Evolutionary conservation across 2,329 filamentous ascomycete genomes (phyloP), one percentile per base, ranked within the genome.

Genomic region (Aschersonia sp.): DNA sequence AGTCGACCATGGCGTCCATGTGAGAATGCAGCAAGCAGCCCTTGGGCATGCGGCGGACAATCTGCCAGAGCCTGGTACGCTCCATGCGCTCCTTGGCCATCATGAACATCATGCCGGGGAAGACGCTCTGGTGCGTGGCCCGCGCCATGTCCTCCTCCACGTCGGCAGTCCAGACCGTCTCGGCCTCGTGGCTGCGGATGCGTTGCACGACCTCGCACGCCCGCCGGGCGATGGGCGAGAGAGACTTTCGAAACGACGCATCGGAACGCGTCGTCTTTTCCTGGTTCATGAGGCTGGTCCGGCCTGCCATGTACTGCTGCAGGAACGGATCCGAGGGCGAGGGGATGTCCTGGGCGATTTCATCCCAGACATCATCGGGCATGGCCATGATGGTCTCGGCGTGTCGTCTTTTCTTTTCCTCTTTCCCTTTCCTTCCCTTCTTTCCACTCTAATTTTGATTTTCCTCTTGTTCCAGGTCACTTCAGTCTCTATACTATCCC

Each of bases 81-180:
- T 94, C 87, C 79, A 95, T 94, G 39, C 79, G 78, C n/a, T 81
- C 76, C 63, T 88, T 90, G 55, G 87, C 87, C 37, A 90, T 73
- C 37, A 78, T 81, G 65, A 95, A 96, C 85, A 94, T 92, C 83
- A 95, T 94, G 9, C 89, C 89, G 0, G 87, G 87, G 60, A 85
- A 87, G 46, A 90, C 69, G 54, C 79, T 78, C 51, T 78, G 74
- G 55, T 79, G 63, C n/a, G 65, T 68, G 48, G 78, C 67, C 53
- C 76, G 74, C 4, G 82, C 80, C 4, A 87, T 68, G 43, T 72
- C 72, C 58, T 89, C 81, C 56, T 90, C 84, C 45, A 84, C 77
- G 43, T 78, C 75, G 33, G 76, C 71, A 8, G 81, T 87, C 89
- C 88, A 95, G 50, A 90, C 69, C 3, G 78, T 81, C 46, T 73